Evolutionary conservation across 768 basidiomycete species (phyloP).

Genomic region (Steccherinum ochraceum): DNA sequence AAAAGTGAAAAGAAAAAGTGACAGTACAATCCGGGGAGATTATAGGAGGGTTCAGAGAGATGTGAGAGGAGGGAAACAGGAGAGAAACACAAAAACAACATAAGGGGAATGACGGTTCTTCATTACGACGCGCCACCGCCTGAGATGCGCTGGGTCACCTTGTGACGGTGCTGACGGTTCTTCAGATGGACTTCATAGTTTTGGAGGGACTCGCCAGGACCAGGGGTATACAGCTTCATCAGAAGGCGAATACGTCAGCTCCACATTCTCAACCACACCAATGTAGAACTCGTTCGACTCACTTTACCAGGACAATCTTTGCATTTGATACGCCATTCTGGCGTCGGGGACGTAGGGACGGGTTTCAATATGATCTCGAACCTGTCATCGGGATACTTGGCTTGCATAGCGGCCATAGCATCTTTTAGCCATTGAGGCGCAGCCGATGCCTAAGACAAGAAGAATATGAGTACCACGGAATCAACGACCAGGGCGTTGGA

Average conservation of each 20-base stretch:
- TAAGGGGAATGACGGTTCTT: constrained; percentile 5
- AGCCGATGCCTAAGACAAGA: constrained; percentile 19
- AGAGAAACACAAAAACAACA: background rate
- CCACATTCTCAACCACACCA: constrained; percentile 9
- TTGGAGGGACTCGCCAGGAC: constrained; percentile 76
- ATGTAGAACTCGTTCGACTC: constrained; percentile 19
- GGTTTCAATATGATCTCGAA: constrained; percentile 74
- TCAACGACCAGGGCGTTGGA: too few species aligned
- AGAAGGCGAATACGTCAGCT: constrained; percentile 4
- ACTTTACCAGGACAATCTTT: constrained; percentile 93
- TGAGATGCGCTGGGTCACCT: constrained; percentile 54
- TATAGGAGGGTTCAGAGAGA: constrained; percentile 1
- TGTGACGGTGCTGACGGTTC: constrained; percentile 73
- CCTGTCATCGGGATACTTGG: constrained; percentile 71
- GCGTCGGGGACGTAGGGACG: constrained; percentile 42
- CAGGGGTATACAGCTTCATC: constrained; percentile 79
- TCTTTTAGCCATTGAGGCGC: constrained; percentile 67
- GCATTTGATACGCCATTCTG: constrained; percentile 91
- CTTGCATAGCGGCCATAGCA: constrained; percentile 63
- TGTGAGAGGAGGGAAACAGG: background rate
- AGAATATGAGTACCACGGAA: too few species aligned
- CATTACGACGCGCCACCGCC: constrained; percentile 9
- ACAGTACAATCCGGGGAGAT: constrained; percentile 1
- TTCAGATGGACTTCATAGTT: constrained; percentile 94
- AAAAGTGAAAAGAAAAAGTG: constrained; percentile 5